Percentiles rank a stretch among this genome's conserved stretches.
Conservation (phyloP, 2,329 filamentous ascomycete species). For the Colletotrichum sidae region DNA sequence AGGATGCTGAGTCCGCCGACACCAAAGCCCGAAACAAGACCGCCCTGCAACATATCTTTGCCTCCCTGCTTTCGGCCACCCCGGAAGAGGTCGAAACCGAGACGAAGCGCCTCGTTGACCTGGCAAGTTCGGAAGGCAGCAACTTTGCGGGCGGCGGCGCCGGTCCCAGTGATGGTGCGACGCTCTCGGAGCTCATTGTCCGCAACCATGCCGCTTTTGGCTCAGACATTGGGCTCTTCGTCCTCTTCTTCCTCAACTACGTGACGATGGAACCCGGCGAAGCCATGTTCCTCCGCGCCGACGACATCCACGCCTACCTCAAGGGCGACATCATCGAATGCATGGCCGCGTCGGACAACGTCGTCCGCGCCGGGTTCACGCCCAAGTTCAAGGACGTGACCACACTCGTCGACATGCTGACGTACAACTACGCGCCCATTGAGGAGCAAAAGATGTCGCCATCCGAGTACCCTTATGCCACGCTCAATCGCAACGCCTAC, state of each 20-base stretch:
- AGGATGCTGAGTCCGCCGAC: constrained; percentile 57
- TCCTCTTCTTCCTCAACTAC: constrained; percentile 97
- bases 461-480: constrained; percentile 85
- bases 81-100: constrained; percentile 70
- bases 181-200: constrained; percentile 80
- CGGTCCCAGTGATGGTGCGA: constrained; percentile 73
- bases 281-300: constrained; percentile 94
- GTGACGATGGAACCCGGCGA: constrained; percentile 89
- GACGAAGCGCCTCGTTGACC: constrained; percentile 75
- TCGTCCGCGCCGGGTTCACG: constrained; percentile 95
- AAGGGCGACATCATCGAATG: constrained; percentile 97
- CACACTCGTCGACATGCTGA: constrained; percentile 90
- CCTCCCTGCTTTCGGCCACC: constrained; percentile 81
- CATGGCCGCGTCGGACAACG: constrained; percentile 99
- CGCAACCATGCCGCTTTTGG: constrained; percentile 88
- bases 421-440: constrained; percentile 95
- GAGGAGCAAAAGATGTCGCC: constrained; percentile 94
- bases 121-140: constrained; percentile 74
- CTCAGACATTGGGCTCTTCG: constrained; percentile 90
- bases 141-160: constrained; percentile 80
- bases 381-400: constrained; percentile 98
- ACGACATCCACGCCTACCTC: constrained; percentile 97
- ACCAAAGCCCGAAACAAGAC: constrained; percentile 87
- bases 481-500: constrained; percentile 85
- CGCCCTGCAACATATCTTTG: constrained; percentile 80